These are phyloP conservation scores for Rhizopus stolonifer DNA, from an alignment of 371 early-diverging fungal species.

Conservation along the genomic window DNA sequence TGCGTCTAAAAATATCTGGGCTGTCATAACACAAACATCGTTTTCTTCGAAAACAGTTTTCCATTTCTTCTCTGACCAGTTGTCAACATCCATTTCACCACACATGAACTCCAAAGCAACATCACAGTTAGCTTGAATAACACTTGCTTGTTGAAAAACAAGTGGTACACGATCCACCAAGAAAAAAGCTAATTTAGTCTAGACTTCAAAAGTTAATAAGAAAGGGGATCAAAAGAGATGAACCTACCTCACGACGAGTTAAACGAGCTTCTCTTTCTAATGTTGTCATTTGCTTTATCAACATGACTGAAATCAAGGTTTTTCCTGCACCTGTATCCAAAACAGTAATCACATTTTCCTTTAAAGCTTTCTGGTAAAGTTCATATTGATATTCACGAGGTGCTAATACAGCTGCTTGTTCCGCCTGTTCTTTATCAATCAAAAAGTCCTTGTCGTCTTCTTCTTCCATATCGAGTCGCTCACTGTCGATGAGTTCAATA, in stretches of 20 bases:
- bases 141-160: conserved; percentile 81
- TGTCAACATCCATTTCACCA: conserved; percentile 70
- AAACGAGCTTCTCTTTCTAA: conserved; percentile 36
- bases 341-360: conserved; percentile 80
- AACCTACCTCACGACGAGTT: conserved; percentile 39
- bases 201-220: too few relatives aligned
- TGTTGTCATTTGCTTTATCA: conserved; percentile 70
- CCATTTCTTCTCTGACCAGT: conserved; percentile 66
- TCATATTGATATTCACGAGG: conserved; percentile 82
- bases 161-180: conserved; percentile 87
- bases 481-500: conserved; percentile 24
- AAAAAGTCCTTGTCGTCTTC: conserved; percentile 16
- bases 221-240: not conserved
- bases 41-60: conserved; percentile 43
- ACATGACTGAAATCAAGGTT: conserved; percentile 84
- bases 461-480: conserved; percentile 25
- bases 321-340: conserved; percentile 95
- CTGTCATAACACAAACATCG: conserved; percentile 87
- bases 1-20: conserved; percentile 78
- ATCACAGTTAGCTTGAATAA: conserved; percentile 66
- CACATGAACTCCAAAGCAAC: conserved; percentile 59
- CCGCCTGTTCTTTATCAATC: conserved; percentile 16
- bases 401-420: conserved; percentile 23
- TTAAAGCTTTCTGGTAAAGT: conserved; percentile 64
- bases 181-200: conserved; percentile 68